Conservation (phyloP, 2,329 filamentous ascomycete genomes). For the Penicillium paneum region DNA sequence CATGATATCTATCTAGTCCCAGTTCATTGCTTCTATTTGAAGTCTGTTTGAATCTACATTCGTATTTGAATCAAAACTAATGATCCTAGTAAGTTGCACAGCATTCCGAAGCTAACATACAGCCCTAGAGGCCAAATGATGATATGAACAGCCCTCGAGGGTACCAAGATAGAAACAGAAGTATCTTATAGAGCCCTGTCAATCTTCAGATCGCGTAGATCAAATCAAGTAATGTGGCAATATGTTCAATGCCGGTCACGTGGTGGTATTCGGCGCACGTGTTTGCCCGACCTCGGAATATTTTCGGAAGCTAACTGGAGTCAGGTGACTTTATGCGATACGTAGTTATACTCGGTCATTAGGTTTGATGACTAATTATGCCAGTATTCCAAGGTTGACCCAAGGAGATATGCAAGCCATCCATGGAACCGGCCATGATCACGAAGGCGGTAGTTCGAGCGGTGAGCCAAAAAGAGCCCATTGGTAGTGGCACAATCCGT, state of each 20-base stretch:
- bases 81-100: background rate
- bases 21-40: no score
- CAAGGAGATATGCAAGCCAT: no score
- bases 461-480: no score
- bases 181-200: background rate
- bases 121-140: background rate
- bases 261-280: constrained; percentile 4
- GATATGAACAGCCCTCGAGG: background rate
- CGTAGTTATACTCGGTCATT: no score
- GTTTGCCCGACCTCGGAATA: background rate
- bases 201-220: background rate
- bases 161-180: background rate
- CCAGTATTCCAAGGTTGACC: no score
- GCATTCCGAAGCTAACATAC: background rate
- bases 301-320: no score
- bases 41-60: background rate
- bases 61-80: background rate
- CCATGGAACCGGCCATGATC: no score
- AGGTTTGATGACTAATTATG: no score
- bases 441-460: no score
- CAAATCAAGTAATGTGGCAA: background rate
- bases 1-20: background rate
- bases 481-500: no score
- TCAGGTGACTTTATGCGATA: no score
- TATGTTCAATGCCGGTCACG: background rate